A percentile compares a stretch with the other conserved stretches of the same genome.
These are phyloP conservation scores for Glycyrrhiza uralensis DNA, from an alignment of 306 rosid genomes.

Conservation along the genomic window DNA sequence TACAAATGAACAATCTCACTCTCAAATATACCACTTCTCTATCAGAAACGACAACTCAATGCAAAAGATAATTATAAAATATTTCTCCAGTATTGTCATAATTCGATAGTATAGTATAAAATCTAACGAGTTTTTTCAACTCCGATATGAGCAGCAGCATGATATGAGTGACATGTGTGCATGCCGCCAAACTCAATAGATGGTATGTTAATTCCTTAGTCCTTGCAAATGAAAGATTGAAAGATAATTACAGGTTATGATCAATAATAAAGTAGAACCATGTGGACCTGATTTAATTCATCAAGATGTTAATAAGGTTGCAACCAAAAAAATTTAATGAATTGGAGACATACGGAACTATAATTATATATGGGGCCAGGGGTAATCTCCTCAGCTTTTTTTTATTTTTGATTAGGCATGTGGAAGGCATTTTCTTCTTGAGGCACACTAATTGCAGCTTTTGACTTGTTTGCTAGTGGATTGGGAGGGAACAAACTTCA, in stretches of 20 bases:
- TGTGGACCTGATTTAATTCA: conserved; percentile 20
- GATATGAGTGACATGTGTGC: not conserved
- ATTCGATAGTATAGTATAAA: no score
- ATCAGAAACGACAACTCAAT: no score
- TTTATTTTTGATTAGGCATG: conserved; percentile 38
- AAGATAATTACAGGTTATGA: not conserved
- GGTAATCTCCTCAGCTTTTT: not conserved
- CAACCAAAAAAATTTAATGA: no score
- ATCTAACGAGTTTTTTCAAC: no score
- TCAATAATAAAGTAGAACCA: not conserved
- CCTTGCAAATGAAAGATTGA: not conserved
- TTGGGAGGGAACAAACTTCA: conserved; percentile 39
- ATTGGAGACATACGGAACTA: conserved; percentile 36
- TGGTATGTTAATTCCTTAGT: not conserved
- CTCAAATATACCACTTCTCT: no score
- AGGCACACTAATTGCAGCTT: conserved; percentile 51
- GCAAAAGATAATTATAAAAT: no score
- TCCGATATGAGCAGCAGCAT: not conserved
- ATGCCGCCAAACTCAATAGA: not conserved
- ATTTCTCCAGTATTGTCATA: no score
- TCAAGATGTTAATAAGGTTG: conserved; percentile 14
- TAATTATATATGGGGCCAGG: conserved; percentile 21
- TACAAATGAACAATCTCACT: no score
- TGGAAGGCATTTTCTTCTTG: conserved; percentile 39
- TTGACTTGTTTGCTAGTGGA: conserved; percentile 54